A percentile compares a stretch with the other conserved stretches of the same genome.
These are phyloP conservation scores for Pichia sp. DNA, from an alignment of 1,139 yeast species.

Conservation along the genomic window DNA sequence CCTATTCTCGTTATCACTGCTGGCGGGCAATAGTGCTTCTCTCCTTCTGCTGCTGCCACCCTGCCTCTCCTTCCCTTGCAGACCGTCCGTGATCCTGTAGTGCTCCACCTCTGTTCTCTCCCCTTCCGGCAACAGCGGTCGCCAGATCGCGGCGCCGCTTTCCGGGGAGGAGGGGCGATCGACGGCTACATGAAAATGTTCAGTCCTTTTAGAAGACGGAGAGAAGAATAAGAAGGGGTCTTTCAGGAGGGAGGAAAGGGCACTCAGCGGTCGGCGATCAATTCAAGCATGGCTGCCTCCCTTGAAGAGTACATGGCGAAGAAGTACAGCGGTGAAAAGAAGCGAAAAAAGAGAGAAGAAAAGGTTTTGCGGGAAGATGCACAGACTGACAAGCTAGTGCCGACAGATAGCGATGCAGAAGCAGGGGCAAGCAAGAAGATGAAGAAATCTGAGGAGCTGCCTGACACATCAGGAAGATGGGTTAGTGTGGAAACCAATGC, in stretches of 20 bases:
- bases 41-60: not conserved
- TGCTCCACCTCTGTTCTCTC: not conserved
- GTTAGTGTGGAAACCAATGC: not conserved
- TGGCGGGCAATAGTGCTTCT: not conserved
- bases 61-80: not conserved
- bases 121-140: not conserved
- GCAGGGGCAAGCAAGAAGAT: not conserved
- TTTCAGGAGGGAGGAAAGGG: not conserved
- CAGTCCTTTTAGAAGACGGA: not conserved
- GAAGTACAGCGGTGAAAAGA: slow-evolving; percentile 19
- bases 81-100: too few relatives aligned
- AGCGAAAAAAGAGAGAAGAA: slow-evolving; percentile 6
- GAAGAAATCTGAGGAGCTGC: not conserved
- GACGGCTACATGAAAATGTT: slow-evolving; percentile 7
- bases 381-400: not conserved
- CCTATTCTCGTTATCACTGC: too few relatives aligned
- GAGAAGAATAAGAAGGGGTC: slow-evolving; percentile 12
- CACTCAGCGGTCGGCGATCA: too few relatives aligned
- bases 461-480: not conserved
- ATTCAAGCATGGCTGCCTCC: not conserved
- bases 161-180: not conserved
- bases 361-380: not conserved
- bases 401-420: not conserved
- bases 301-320: slow-evolving; percentile 1
- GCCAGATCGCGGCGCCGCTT: not conserved